Percentiles rank a stretch among this genome's conserved stretches.
phyloP scores from a whole-genome alignment of 441 rosid species.

The Erodium texanum region DNA sequence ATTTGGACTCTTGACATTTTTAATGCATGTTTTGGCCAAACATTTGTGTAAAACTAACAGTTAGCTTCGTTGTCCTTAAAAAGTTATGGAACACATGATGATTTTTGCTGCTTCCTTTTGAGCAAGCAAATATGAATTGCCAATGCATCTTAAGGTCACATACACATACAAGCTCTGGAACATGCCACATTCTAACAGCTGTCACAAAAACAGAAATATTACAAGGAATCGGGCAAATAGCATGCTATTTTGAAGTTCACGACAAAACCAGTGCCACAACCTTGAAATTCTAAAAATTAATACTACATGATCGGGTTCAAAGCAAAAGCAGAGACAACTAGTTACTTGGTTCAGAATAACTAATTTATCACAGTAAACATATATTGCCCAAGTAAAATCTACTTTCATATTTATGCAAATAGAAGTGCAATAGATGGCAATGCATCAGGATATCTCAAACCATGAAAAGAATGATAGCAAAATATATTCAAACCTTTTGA shows the following conservation, averaged over 20 bases:
- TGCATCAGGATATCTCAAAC: background rate
- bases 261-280: background rate
- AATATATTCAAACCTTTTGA: constrained; percentile 46
- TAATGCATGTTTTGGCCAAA: background rate
- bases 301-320: background rate
- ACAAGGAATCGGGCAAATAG: background rate
- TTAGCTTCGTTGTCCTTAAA: background rate
- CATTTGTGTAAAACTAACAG: background rate
- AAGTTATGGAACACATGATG: background rate
- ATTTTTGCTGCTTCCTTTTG: background rate
- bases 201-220: background rate
- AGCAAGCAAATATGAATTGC: background rate
- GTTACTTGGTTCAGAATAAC: background rate
- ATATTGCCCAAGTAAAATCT: background rate
- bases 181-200: background rate
- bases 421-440: background rate
- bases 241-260: background rate
- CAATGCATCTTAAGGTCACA: background rate
- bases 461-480: constrained; percentile 8
- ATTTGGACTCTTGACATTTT: too few species aligned
- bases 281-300: background rate
- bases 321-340: background rate
- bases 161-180: background rate
- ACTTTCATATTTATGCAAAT: background rate
- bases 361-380: background rate